These are phyloP conservation scores for Hygrocybe punicea DNA, from an alignment of 768 basidiomycete species.

Conservation along the genomic window DNA sequence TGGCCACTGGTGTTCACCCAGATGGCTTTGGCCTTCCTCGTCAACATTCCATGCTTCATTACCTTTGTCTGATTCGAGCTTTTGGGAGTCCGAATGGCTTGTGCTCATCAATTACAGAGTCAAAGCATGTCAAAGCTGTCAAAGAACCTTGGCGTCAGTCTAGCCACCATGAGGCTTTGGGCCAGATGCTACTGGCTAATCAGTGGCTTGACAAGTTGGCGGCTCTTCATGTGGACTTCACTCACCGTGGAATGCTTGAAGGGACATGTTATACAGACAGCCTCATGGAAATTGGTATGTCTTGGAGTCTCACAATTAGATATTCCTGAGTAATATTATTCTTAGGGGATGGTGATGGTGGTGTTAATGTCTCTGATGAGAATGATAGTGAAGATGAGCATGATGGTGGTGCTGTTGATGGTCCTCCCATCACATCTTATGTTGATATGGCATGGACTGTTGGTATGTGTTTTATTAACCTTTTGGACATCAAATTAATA, in stretches of 20 bases:
- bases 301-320: background rate
- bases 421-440: background rate
- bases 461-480: background rate
- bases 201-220: constrained; percentile 30
- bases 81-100: constrained; percentile 30
- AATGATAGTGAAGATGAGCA: background rate
- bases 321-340: background rate
- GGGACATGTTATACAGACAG: background rate
- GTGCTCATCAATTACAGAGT: constrained; percentile 35
- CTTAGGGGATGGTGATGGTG: background rate
- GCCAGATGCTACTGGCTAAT: constrained; percentile 38
- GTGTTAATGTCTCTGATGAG: background rate
- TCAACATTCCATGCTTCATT: constrained; percentile 16
- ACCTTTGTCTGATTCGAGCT: constrained; percentile 12
- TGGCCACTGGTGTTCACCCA: constrained; percentile 11
- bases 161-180: constrained; percentile 29
- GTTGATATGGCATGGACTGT: constrained; percentile 4
- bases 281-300: background rate
- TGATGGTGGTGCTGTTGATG: constrained; percentile 2
- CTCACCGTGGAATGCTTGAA: constrained; percentile 14
- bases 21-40: background rate
- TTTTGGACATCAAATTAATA: background rate
- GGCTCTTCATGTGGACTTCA: constrained; percentile 15
- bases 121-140: constrained; percentile 34
- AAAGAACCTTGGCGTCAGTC: constrained; percentile 37